Evolutionary conservation across 345 rosid genomes (phyloP).

Genomic region (Gossypium bickii): DNA sequence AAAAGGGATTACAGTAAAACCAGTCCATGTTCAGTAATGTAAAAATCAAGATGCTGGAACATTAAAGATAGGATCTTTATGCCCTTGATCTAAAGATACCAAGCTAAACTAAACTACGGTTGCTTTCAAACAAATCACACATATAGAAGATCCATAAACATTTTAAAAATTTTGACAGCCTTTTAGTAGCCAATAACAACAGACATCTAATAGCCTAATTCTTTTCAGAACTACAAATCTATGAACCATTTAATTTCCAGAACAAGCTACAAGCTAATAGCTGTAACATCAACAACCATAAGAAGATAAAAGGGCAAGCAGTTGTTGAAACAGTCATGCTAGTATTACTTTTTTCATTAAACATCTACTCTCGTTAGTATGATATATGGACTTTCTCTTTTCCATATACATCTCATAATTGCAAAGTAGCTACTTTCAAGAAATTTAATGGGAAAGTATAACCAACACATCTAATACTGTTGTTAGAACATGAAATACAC

Average conservation of each 20-base stretch:
- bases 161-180: not conserved
- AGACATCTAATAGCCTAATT: not conserved
- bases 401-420: not conserved
- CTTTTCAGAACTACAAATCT: not conserved
- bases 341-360: not conserved
- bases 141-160: not conserved
- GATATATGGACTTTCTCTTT: not conserved
- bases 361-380: not conserved
- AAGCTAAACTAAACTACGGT: not conserved
- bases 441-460: not conserved
- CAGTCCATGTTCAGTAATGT: not conserved
- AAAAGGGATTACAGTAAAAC: not conserved
- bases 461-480: not conserved
- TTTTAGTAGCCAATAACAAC: not conserved
- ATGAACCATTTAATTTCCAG: not conserved
- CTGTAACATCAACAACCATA: conserved; percentile 1
- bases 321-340: not conserved
- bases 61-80: not conserved
- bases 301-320: not conserved
- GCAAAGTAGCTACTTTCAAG: not conserved
- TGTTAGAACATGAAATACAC: not conserved
- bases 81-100: not conserved
- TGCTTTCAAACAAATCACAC: not conserved
- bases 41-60: not conserved
- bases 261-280: not conserved